A percentile compares a stretch with the other conserved stretches of the same genome.
phyloP scores from a whole-genome alignment of 208 protist species.

The Phytomonas francai region DNA sequence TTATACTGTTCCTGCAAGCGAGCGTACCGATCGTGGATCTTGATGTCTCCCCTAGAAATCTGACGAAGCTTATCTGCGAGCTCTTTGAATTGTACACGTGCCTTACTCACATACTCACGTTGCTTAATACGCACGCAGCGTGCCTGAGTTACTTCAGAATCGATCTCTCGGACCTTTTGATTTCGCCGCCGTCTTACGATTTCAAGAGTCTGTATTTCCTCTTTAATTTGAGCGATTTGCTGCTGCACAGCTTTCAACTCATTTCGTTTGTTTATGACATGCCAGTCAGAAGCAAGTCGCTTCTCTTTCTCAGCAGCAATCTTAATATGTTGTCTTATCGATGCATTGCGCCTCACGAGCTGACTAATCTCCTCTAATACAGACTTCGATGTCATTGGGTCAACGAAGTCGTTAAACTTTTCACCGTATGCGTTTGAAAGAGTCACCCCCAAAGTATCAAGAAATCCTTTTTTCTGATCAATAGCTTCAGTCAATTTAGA shows the following conservation, averaged over 20 bases:
- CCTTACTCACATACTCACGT: slow-evolving; percentile 29
- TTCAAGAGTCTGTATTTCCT: slow-evolving; percentile 54
- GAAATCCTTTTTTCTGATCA: background rate
- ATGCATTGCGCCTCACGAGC: slow-evolving; percentile 31
- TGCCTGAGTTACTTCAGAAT: slow-evolving; percentile 27
- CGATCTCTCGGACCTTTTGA: slow-evolving; percentile 36
- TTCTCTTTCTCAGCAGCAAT: slow-evolving; percentile 18
- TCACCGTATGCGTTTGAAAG: background rate
- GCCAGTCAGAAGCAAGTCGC: slow-evolving; percentile 30
- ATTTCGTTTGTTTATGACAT: slow-evolving; percentile 59
- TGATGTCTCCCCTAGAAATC: slow-evolving; percentile 39
- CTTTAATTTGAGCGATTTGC: slow-evolving; percentile 40
- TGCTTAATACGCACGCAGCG: slow-evolving; percentile 35
- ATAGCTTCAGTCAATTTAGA: background rate
- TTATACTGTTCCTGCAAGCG: slow-evolving; percentile 45
- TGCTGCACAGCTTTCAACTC: slow-evolving; percentile 37
- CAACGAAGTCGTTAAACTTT: background rate
- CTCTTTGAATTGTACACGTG: slow-evolving; percentile 30
- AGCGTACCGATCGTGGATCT: slow-evolving; percentile 47
- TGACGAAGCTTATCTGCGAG: slow-evolving; percentile 41
- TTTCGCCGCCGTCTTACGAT: slow-evolving; percentile 42
- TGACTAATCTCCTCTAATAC: slow-evolving; percentile 16
- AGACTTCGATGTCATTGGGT: background rate
- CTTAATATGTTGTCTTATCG: slow-evolving; percentile 29
- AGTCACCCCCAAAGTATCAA: background rate